Percentiles rank a stretch among this genome's conserved stretches.
Conservation (phyloP, 305 asterid genomes). For the Caryopteris hybrid region DNA sequence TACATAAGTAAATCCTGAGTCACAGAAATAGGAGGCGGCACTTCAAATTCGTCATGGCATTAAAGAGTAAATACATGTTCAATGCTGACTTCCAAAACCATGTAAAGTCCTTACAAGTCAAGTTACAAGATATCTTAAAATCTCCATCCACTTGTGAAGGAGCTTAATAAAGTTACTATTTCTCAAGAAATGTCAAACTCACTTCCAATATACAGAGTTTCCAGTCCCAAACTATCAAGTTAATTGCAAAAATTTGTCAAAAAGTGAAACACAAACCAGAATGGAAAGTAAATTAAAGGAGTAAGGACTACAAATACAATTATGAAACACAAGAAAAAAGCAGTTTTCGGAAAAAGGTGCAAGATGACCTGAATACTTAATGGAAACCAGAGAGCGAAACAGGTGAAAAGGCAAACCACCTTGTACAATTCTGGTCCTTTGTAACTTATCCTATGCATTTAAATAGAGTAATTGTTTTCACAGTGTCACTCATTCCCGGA, state of each 20-base stretch:
- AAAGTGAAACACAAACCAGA: background rate
- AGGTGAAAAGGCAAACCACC: background rate
- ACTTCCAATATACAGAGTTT: background rate
- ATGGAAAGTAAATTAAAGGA: background rate
- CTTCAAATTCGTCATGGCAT: slow-evolving; percentile 16
- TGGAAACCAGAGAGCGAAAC: background rate
- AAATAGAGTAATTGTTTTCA: background rate
- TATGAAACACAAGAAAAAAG: background rate
- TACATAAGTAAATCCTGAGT: slow-evolving; percentile 42
- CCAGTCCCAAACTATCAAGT: background rate
- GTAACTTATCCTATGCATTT: background rate
- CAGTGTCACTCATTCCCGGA: background rate
- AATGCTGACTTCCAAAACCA: slow-evolving; percentile 10
- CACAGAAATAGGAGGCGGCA: slow-evolving; percentile 13
- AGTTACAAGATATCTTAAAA: background rate
- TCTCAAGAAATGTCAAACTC: background rate
- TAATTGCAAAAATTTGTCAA: background rate
- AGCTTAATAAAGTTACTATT: background rate
- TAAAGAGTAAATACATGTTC: background rate
- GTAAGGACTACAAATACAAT: background rate
- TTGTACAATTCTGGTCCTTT: background rate
- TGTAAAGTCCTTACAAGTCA: background rate
- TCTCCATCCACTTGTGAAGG: background rate
- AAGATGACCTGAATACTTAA: background rate
- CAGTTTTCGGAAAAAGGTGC: background rate